A percentile compares a stretch with the other conserved stretches of the same genome.
phyloP scores from a whole-genome alignment of 1,284 basidiomycete species.

The Ganoderma lucidum region DNA sequence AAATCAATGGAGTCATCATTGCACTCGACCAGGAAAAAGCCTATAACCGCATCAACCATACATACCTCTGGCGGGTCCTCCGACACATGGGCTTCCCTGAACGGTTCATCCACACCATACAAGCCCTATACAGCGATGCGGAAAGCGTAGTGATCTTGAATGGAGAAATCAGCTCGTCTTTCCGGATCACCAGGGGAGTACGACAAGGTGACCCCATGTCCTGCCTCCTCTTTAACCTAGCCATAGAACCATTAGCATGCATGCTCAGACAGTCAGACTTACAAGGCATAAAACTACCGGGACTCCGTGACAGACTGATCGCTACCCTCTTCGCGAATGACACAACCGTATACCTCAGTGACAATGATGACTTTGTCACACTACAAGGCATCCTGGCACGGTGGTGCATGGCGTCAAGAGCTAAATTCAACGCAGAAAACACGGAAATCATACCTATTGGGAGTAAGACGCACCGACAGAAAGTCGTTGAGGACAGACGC shows the following conservation, averaged over 20 bases:
- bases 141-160: conserved; percentile 39
- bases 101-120: conserved; percentile 30
- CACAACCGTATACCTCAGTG: conserved; percentile 41
- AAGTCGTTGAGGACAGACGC: conserved; percentile 21
- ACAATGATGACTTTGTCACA: too few relatives aligned
- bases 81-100: conserved; percentile 31
- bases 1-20: conserved; percentile 37
- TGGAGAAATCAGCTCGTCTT: conserved; percentile 32
- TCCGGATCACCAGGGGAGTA: conserved; percentile 36
- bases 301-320: conserved; percentile 34
- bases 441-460: conserved; percentile 46
- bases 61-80: conserved; percentile 41
- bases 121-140: conserved; percentile 37
- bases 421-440: conserved; percentile 45
- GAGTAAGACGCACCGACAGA: too few relatives aligned
- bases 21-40: conserved; percentile 45
- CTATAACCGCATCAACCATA: conserved; percentile 41
- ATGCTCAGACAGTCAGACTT: conserved; percentile 38
- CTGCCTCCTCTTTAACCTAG: conserved; percentile 48
- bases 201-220: conserved; percentile 46
- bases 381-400: too few relatives aligned
- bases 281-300: conserved; percentile 40
- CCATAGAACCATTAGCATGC: conserved; percentile 44
- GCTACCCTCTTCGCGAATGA: conserved; percentile 39
- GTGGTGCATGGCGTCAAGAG: conserved; percentile 42